Evolutionary conservation across 2,329 filamentous ascomycete genomes (phyloP).

Genomic region (Aspergillus puulaauensis): DNA sequence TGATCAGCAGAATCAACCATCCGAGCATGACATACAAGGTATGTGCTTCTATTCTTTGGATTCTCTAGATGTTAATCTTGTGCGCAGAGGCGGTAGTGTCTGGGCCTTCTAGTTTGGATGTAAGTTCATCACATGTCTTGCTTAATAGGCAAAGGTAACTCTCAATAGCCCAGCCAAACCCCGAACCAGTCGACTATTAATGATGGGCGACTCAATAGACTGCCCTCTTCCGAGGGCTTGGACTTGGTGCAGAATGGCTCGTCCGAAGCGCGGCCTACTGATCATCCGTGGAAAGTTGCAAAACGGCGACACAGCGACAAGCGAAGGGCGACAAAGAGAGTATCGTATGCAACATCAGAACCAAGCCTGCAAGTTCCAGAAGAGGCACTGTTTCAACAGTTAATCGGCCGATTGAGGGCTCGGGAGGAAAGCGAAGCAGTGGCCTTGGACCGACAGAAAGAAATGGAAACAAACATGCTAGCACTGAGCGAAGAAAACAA

Average conservation of each 20-base stretch:
- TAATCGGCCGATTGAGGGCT: constrained; percentile 33
- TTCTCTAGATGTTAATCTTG: background rate
- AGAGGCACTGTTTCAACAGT: constrained; percentile 36
- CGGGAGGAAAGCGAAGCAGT: constrained; percentile 34
- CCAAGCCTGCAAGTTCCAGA: constrained; percentile 25
- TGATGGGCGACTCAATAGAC: background rate
- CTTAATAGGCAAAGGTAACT: background rate
- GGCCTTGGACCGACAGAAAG: constrained; percentile 20
- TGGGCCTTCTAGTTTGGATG: background rate
- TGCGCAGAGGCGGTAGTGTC: background rate
- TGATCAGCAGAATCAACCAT: background rate
- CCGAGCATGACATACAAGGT: background rate
- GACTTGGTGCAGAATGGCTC: background rate
- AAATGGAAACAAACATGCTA: constrained; percentile 27
- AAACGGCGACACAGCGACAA: constrained; percentile 18
- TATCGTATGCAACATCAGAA: background rate
- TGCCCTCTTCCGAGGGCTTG: background rate
- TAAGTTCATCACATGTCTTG: background rate
- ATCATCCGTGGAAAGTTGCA: constrained; percentile 10
- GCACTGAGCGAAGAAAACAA: constrained; percentile 30
- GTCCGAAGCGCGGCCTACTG: background rate
- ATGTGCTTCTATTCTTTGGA: background rate
- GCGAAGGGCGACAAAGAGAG: background rate
- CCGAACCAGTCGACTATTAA: background rate
- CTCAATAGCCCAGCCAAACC: background rate